Conservation (phyloP, 495 filamentous ascomycete genomes). For the Neurospora sp. region DNA sequence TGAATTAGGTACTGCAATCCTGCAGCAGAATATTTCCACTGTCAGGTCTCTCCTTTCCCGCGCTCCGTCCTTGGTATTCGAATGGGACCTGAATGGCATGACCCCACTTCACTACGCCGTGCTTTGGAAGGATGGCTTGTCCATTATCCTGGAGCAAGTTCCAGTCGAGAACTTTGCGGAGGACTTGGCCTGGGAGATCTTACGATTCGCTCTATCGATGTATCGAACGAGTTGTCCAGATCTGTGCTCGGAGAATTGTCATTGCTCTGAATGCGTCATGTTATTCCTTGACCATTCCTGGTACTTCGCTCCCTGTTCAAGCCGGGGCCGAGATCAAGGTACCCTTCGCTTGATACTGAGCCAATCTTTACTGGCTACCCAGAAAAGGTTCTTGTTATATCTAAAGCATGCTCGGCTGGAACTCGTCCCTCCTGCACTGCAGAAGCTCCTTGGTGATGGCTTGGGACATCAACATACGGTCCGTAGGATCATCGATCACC, state of each 20-base stretch:
- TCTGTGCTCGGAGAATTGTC: neutral
- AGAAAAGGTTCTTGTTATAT: neutral
- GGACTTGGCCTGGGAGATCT: neutral
- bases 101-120: neutral
- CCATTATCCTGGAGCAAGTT: neutral
- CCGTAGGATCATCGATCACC: neutral
- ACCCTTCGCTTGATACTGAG: neutral
- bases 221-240: accelerated
- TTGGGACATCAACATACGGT: neutral
- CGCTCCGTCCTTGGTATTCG: neutral
- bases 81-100: neutral
- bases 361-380: neutral
- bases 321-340: neutral
- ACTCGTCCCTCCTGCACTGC: no score
- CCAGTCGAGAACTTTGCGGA: neutral
- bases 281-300: neutral
- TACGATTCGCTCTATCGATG: neutral
- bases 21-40: neutral
- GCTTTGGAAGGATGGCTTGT: neutral
- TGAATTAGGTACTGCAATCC: neutral
- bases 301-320: neutral
- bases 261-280: neutral
- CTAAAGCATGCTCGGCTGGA: no score
- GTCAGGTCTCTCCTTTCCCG: neutral
- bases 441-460: neutral